Percentiles rank a stretch among this genome's conserved stretches.
Evolutionary conservation across 768 basidiomycete species (phyloP).

Genomic region (Phaffia tasmanica): DNA sequence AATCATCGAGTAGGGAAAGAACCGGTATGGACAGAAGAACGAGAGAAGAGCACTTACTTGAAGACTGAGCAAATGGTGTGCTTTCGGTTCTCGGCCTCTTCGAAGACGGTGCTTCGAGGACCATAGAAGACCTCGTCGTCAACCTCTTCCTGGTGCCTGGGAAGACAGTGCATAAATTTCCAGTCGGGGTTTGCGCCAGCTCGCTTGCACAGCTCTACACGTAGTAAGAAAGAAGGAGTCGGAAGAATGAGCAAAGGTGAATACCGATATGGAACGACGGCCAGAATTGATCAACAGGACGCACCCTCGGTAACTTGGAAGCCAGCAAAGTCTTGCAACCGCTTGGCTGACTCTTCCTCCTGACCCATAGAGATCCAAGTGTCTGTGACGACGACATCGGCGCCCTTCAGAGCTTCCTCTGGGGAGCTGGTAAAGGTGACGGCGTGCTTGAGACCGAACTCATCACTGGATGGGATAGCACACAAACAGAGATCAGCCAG

Average conservation of each 20-base stretch:
- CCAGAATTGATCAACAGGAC: neutral
- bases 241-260: neutral
- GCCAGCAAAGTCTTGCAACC: slow-evolving; percentile 73
- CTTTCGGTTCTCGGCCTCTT: slow-evolving; percentile 89
- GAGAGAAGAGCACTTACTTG: slow-evolving; percentile 49
- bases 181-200: slow-evolving; percentile 32
- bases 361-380: slow-evolving; percentile 99
- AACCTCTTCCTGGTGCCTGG: slow-evolving; percentile 83
- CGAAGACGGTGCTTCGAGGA: slow-evolving; percentile 79
- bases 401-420: slow-evolving; percentile 71
- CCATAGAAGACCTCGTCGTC: slow-evolving; percentile 97
- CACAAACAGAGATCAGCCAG: slow-evolving; percentile 37
- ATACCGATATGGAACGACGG: neutral
- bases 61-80: slow-evolving; percentile 93
- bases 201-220: slow-evolving; percentile 21
- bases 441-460: slow-evolving; percentile 31
- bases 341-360: slow-evolving; percentile 80
- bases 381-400: slow-evolving; percentile 93
- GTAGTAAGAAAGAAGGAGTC: neutral
- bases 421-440: slow-evolving; percentile 45
- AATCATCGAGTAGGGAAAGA: too few species aligned
- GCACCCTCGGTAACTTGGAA: slow-evolving; percentile 78
- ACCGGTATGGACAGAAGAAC: neutral
- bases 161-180: slow-evolving; percentile 87
- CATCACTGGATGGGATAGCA: slow-evolving; percentile 25